Evolutionary conservation across 441 rosid species (phyloP), one percentile per base, ranked within the genome.

Genomic region (Aleurites moluccanus): DNA sequence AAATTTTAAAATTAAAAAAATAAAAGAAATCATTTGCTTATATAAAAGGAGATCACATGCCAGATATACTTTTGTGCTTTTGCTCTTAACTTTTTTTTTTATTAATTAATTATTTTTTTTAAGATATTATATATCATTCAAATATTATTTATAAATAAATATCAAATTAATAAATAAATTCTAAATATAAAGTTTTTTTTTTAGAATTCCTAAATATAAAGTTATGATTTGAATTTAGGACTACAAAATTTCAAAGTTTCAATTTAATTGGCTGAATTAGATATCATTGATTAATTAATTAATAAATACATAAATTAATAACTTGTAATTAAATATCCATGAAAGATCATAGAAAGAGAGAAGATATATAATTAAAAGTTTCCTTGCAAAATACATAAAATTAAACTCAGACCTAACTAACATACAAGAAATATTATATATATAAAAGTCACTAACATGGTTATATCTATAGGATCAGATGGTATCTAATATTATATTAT

Each of bases 271-370:
- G 5, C 5, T 35, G 9, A 38, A 38, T 6, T 38, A 38, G 40
- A 6, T 2, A 38, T 6, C 7, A 5, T 38, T 38, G 2, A 9
- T 1, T 50, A 16, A 15, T 30, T 72, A 21, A 72, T 35, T 61
- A 15, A 59, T 10, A 16, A 52, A 4, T 2, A 49, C 1, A 0
- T 6, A 18, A 20, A 35, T 59, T 56, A 47, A 20, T 71, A 25
- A 59, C 76, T 66, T 66, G 80, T 63, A 72, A n/a, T n/a, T n/a
- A 33, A 72, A 77, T 72, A 57, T 72, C 60, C 76, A 77, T 77
- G 68, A 77, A 72, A 65, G 76, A 77, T 77, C 21, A 23, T 57
- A 30, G 62, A 57, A 64, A 53, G 49, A 45, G 47, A 71, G 3
- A 7, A 21, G 18, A 57, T 30, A 28, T 60, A n/a, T 55, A 13